Evolutionary conservation across 345 rosid genomes (phyloP).

Genomic region (Iberis pinnata): DNA sequence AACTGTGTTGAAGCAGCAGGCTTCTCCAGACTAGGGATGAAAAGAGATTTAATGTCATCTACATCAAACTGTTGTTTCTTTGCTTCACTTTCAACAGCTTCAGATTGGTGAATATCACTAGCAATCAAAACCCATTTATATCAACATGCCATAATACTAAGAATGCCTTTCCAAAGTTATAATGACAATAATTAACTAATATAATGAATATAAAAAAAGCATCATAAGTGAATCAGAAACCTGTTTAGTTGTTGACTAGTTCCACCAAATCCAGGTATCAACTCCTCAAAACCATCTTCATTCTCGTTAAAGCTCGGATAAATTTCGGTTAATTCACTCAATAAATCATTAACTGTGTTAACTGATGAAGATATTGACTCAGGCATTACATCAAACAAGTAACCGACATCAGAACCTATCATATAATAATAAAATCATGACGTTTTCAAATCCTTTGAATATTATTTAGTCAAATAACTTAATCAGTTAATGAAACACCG

Average conservation of each 20-base stretch:
- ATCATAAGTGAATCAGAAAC: conserved; percentile 19
- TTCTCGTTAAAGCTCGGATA: conserved; percentile 24
- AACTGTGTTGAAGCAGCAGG: conserved; percentile 48
- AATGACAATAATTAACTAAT: too few relatives aligned
- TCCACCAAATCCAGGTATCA: conserved; percentile 76
- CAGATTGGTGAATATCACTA: conserved; percentile 51
- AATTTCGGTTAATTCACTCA: conserved; percentile 42
- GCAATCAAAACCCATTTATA: too few relatives aligned
- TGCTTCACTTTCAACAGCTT: conserved; percentile 34
- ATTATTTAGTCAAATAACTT: too few relatives aligned
- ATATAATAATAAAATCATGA: conserved; percentile 24
- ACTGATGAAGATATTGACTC: conserved; percentile 43
- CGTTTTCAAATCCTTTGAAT: too few relatives aligned
- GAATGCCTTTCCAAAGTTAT: too few relatives aligned
- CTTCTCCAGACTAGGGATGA: conserved; percentile 44
- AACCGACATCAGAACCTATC: conserved; percentile 33
- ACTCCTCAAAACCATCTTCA: conserved; percentile 47
- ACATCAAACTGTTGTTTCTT: conserved; percentile 35
- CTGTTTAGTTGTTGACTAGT: conserved; percentile 25
- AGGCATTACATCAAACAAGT: conserved; percentile 32
- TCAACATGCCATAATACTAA: too few relatives aligned
- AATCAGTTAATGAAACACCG: too few relatives aligned
- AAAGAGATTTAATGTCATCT: conserved; percentile 65
- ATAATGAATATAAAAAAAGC: too few relatives aligned
- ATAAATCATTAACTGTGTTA: conserved; percentile 43